A percentile compares a stretch with the other conserved stretches of the same genome.
phyloP scores from a whole-genome alignment of 1,284 basidiomycete genomes.

The Tylopilus orsonianus region DNA sequence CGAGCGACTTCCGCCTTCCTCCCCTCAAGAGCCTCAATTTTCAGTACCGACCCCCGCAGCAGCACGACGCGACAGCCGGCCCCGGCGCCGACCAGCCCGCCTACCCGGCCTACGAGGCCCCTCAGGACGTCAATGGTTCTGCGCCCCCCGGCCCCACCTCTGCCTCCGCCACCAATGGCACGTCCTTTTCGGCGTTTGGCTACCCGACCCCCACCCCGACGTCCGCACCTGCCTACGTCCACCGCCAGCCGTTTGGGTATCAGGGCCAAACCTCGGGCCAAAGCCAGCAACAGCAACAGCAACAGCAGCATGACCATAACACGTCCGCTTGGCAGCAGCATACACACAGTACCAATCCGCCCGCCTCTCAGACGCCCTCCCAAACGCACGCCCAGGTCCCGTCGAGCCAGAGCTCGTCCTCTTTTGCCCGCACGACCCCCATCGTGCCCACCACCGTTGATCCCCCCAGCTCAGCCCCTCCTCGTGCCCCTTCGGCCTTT shows the following conservation, averaged over 20 bases:
- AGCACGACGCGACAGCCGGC: constrained; percentile 20
- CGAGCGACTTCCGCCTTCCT: constrained; percentile 54
- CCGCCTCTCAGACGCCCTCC: constrained; percentile 23
- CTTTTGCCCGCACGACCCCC: constrained; percentile 32
- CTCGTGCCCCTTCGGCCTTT: constrained; percentile 19
- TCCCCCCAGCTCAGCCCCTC: constrained; percentile 16
- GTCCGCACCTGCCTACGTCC: constrained; percentile 29
- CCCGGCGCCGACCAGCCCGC: constrained; percentile 23
- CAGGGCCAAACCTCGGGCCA: constrained; percentile 27
- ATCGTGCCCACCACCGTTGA: constrained; percentile 40
- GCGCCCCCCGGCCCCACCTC: constrained; percentile 6
- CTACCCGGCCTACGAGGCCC: constrained; percentile 21
- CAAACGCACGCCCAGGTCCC: constrained; percentile 26
- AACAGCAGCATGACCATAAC: constrained; percentile 35
- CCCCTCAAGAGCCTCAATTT: constrained; percentile 70
- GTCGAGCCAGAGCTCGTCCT: constrained; percentile 15
- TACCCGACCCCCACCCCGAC: constrained; percentile 28
- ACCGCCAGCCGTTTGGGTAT: constrained; percentile 26
- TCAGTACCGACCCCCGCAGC: constrained; percentile 38
- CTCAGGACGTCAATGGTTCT: constrained; percentile 20
- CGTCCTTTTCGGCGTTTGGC: constrained; percentile 28
- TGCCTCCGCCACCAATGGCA: constrained; percentile 21
- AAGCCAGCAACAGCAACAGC: constrained; percentile 40
- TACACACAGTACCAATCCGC: constrained; percentile 16
- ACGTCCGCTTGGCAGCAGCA: constrained; percentile 28